phyloP scores from a whole-genome alignment of 2,329 filamentous ascomycete genomes.

The Calonectria crousiana region DNA sequence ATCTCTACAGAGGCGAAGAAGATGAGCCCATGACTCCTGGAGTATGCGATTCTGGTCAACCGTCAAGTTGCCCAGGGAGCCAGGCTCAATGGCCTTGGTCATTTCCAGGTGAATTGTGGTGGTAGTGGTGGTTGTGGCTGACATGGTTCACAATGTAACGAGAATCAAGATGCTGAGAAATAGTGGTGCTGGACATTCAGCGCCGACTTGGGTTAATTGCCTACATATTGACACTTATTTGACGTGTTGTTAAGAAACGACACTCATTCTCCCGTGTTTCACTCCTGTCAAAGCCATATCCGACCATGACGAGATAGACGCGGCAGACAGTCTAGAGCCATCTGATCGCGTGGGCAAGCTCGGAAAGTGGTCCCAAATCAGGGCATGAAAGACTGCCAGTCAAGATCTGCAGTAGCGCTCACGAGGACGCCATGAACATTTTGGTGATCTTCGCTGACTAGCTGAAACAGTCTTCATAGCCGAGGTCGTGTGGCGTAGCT shows the following conservation, averaged over 20 bases:
- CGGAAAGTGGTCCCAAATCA: constrained; percentile 5
- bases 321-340: neutral
- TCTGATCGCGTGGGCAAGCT: neutral
- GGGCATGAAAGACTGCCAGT: neutral
- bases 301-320: neutral
- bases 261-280: neutral
- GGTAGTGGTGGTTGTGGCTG: neutral
- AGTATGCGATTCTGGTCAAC: constrained; percentile 29
- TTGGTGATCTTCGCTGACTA: neutral
- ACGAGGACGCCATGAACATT: neutral
- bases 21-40: constrained; percentile 35
- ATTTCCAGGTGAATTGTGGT: constrained; percentile 23
- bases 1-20: constrained; percentile 30
- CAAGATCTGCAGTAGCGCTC: neutral
- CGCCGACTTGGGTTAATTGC: neutral
- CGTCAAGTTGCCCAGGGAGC: constrained; percentile 34
- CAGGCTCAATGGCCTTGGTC: constrained; percentile 26
- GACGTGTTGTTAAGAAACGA: neutral
- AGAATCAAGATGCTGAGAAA: neutral
- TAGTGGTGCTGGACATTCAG: neutral
- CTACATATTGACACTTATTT: neutral
- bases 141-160: neutral
- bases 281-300: neutral
- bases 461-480: neutral
- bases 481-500: neutral